Conservation (phyloP, 2,329 filamentous ascomycete species). For the Cladosporium sphaerospermum region DNA sequence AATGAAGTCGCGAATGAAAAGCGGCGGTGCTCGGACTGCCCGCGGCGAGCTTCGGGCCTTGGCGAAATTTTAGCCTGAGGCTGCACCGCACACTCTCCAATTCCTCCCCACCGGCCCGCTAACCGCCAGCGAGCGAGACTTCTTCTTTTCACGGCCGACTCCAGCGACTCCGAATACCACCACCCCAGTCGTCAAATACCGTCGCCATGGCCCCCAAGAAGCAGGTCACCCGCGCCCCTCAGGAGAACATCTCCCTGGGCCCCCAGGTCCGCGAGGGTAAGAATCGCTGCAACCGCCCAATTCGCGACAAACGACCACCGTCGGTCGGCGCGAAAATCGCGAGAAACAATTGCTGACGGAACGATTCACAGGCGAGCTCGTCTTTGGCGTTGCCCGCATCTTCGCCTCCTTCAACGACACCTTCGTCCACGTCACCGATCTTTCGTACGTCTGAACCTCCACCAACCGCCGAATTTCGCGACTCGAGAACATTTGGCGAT, state of each 20-base stretch:
- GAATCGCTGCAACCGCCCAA: not conserved
- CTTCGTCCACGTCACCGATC: slow-evolving; percentile 97
- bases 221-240: slow-evolving; percentile 66
- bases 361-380: slow-evolving; percentile 68
- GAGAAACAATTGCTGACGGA: slow-evolving; percentile 19
- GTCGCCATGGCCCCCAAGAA: slow-evolving; percentile 82
- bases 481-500: slow-evolving; percentile 12
- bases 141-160: slow-evolving; percentile 10
- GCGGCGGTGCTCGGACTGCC: slow-evolving; percentile 9
- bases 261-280: slow-evolving; percentile 92
- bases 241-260: slow-evolving; percentile 98
- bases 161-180: slow-evolving; percentile 6
- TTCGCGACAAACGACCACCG: slow-evolving; percentile 28
- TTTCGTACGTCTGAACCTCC: slow-evolving; percentile 44
- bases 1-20: slow-evolving; percentile 1
- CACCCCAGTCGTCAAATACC: slow-evolving; percentile 24
- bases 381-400: slow-evolving; percentile 97
- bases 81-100: slow-evolving; percentile 6
- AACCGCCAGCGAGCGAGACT: not conserved
- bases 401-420: slow-evolving; percentile 70
- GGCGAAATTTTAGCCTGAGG: not conserved
- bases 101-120: slow-evolving; percentile 2
- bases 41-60: not conserved
- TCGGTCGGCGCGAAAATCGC: slow-evolving; percentile 9
- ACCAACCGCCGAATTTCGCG: not conserved